These are phyloP conservation scores for Picochlorum sp. DNA, from an alignment of 139 green algal species.

Conservation along the genomic window DNA sequence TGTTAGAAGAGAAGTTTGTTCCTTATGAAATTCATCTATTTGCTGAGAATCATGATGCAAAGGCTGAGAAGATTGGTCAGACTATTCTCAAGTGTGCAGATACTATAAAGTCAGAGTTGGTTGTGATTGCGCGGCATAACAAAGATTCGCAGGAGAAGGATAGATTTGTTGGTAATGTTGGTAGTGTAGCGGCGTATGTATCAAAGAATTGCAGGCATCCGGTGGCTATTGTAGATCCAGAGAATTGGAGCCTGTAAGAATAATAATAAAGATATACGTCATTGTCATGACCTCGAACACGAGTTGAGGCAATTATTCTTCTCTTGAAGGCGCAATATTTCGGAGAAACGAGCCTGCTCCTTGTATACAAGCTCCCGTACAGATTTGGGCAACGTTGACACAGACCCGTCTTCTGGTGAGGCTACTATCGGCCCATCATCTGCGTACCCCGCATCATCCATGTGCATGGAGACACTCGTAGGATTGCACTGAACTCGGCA, in stretches of 20 bases:
- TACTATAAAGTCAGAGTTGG: slow-evolving; percentile 5
- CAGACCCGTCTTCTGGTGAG: neutral
- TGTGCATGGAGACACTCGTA: neutral
- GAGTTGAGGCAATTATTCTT: slow-evolving; percentile 1
- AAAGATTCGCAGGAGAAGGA: slow-evolving; percentile 8
- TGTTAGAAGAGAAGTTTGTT: slow-evolving; percentile 14
- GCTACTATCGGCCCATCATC: neutral
- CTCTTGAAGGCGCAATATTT: neutral
- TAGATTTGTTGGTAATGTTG: slow-evolving; percentile 5
- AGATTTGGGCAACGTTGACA: neutral
- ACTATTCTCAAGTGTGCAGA: slow-evolving; percentile 3
- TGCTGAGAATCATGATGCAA: slow-evolving; percentile 17
- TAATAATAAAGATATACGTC: neutral
- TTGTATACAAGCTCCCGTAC: neutral
- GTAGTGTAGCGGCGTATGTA: slow-evolving; percentile 15
- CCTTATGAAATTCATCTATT: slow-evolving; percentile 29
- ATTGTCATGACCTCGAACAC: neutral
- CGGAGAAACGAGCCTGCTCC: neutral
- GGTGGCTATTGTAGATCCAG: slow-evolving; percentile 8
- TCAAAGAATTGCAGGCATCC: slow-evolving; percentile 17
- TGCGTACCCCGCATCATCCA: neutral
- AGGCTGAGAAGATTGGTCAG: neutral
- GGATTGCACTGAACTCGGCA: neutral
- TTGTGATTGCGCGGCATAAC: slow-evolving; percentile 27
- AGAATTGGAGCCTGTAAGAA: neutral